A percentile compares a stretch with the other conserved stretches of the same genome.
Conservation (phyloP, 768 basidiomycete species). For the Amanita polypyramis region DNA sequence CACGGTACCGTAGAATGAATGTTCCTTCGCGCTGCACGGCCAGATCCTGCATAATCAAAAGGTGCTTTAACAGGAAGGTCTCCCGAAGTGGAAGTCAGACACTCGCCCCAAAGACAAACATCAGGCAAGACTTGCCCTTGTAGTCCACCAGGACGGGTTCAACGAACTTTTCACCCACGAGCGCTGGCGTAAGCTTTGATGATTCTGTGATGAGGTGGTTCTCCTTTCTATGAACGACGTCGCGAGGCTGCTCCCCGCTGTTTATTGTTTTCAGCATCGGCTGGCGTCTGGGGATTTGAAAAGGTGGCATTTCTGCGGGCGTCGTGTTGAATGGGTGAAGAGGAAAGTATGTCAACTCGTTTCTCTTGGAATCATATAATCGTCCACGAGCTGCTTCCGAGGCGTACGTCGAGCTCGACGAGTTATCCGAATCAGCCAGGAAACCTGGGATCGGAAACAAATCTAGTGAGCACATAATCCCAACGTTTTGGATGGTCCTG, state of each 20-base stretch:
- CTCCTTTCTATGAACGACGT: slow-evolving; percentile 21
- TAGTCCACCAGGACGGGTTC: slow-evolving; percentile 45
- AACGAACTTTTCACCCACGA: slow-evolving; percentile 55
- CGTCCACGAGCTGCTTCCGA: slow-evolving; percentile 1
- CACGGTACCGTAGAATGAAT: slow-evolving; percentile 63
- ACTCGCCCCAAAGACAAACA: slow-evolving; percentile 57
- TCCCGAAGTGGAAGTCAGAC: not conserved
- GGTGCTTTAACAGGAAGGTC: slow-evolving; percentile 2
- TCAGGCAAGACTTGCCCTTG: slow-evolving; percentile 37
- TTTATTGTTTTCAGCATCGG: slow-evolving; percentile 21
- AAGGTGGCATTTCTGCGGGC: slow-evolving; percentile 18
- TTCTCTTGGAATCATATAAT: not conserved
- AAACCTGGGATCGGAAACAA: slow-evolving; percentile 49
- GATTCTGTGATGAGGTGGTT: slow-evolving; percentile 29
- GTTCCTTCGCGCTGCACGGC: slow-evolving; percentile 57
- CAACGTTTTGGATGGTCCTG: slow-evolving; percentile 45
- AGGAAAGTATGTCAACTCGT: slow-evolving; percentile 26
- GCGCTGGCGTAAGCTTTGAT: slow-evolving; percentile 34
- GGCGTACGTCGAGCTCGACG: slow-evolving; percentile 1
- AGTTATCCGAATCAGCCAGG: slow-evolving; percentile 7
- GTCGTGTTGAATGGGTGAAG: slow-evolving; percentile 25
- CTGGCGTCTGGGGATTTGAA: slow-evolving; percentile 27
- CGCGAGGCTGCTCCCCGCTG: slow-evolving; percentile 17
- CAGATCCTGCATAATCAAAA: slow-evolving; percentile 39
- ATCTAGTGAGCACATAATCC: slow-evolving; percentile 64